These are phyloP conservation scores for Canavalia ensiformis DNA, from an alignment of 306 rosid genomes.

Conservation along the genomic window DNA sequence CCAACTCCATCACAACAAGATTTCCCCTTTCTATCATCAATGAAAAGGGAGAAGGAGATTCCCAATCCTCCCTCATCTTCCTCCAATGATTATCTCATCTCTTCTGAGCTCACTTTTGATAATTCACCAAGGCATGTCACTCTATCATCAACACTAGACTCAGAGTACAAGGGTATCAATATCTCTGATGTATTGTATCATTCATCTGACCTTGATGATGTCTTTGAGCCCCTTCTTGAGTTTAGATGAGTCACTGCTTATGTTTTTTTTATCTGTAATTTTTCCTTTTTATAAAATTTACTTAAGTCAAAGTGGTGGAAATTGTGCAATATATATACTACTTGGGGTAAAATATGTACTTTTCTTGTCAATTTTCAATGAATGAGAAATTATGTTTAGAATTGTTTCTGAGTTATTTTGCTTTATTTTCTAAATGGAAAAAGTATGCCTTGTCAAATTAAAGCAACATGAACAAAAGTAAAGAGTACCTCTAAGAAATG, in stretches of 20 bases:
- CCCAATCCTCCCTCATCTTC: slow-evolving; percentile 38
- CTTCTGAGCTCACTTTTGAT: slow-evolving; percentile 51
- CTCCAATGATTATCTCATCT: slow-evolving; percentile 47
- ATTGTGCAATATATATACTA: background rate
- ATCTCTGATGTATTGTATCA: slow-evolving; percentile 40
- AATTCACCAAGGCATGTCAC: slow-evolving; percentile 5
- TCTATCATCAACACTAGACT: slow-evolving; percentile 47
- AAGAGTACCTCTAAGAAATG: background rate
- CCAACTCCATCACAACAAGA: slow-evolving; percentile 34
- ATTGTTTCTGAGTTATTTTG: background rate
- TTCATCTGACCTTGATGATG: slow-evolving; percentile 24
- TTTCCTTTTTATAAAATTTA: background rate
- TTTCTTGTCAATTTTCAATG: slow-evolving; percentile 18
- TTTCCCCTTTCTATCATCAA: slow-evolving; percentile 43
- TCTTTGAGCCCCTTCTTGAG: slow-evolving; percentile 9
- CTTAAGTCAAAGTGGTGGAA: background rate
- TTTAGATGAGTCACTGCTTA: background rate
- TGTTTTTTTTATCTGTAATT: slow-evolving; percentile 33
- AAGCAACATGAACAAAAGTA: background rate
- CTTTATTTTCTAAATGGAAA: background rate
- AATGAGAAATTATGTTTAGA: slow-evolving; percentile 1
- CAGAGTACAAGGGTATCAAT: slow-evolving; percentile 19
- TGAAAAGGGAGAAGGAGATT: slow-evolving; percentile 39
- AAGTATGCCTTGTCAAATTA: background rate
- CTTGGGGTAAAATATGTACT: slow-evolving; percentile 35